These are phyloP conservation scores for Helminthosporium solani DNA, from an alignment of 2,329 filamentous ascomycete genomes.

Conservation along the genomic window DNA sequence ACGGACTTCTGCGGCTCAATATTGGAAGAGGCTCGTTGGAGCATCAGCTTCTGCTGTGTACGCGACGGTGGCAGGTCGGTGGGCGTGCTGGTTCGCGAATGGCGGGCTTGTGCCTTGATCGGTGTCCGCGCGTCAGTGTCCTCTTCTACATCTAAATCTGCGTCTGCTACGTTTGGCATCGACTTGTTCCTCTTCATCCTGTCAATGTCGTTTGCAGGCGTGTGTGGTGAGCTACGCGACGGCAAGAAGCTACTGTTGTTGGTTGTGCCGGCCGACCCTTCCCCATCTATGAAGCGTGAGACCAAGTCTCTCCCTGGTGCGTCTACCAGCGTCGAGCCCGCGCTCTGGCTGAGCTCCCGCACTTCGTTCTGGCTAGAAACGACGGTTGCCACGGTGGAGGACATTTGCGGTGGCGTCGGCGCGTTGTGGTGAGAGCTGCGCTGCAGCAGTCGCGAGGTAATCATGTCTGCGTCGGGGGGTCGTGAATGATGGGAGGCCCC, in stretches of 20 bases:
- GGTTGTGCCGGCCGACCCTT: slow-evolving; percentile 45
- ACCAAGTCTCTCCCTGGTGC: slow-evolving; percentile 46
- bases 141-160: slow-evolving; percentile 14
- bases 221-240: slow-evolving; percentile 23
- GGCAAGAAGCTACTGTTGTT: slow-evolving; percentile 42
- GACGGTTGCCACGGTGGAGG: slow-evolving; percentile 58
- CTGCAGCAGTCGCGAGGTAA: slow-evolving; percentile 67
- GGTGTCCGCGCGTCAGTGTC: slow-evolving; percentile 17
- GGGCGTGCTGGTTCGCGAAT: slow-evolving; percentile 43
- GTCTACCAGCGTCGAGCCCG: slow-evolving; percentile 43
- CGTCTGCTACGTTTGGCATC: slow-evolving; percentile 38
- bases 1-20: slow-evolving; percentile 62
- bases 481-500: slow-evolving; percentile 36
- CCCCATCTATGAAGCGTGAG: slow-evolving; percentile 48
- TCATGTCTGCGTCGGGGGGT: slow-evolving; percentile 60
- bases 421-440: slow-evolving; percentile 62
- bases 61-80: slow-evolving; percentile 55
- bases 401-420: slow-evolving; percentile 60
- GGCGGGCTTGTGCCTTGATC: slow-evolving; percentile 27
- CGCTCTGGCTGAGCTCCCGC: slow-evolving; percentile 38
- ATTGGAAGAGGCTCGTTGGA: slow-evolving; percentile 70
- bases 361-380: slow-evolving; percentile 40
- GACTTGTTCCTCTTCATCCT: slow-evolving; percentile 41
- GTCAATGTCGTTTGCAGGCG: slow-evolving; percentile 25
- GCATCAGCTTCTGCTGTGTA: slow-evolving; percentile 73